Percentiles rank a stretch among this genome's conserved stretches.
phyloP scores from a whole-genome alignment of 371 early-diverging fungal species.

The Circinella umbellata region DNA sequence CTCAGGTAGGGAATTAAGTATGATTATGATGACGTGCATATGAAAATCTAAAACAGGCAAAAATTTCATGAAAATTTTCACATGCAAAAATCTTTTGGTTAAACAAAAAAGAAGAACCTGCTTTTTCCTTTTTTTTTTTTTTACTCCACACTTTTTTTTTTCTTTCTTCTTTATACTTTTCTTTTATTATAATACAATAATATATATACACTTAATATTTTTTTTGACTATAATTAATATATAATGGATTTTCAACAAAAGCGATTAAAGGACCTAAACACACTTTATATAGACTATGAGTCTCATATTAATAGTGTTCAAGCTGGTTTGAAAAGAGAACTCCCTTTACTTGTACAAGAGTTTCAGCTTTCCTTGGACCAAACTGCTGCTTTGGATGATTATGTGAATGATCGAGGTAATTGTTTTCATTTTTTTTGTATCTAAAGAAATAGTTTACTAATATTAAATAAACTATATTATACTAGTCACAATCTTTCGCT shows the following conservation, averaged over 20 bases:
- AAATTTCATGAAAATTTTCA: no score
- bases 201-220: no score
- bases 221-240: not conserved
- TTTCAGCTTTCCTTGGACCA: constrained; percentile 30
- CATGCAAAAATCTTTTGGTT: no score
- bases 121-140: not conserved
- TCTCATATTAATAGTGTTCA: constrained; percentile 39
- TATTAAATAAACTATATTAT: not conserved
- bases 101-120: not conserved
- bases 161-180: no score
- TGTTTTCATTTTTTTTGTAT: not conserved
- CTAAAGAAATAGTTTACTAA: not conserved
- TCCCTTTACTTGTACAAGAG: constrained; percentile 44
- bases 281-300: constrained; percentile 29
- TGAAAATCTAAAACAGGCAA: no score
- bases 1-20: no score
- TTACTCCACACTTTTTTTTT: constrained; percentile 1
- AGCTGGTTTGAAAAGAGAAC: constrained; percentile 38
- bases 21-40: no score
- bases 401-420: constrained; percentile 42
- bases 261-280: constrained; percentile 25
- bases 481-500: constrained; percentile 49
- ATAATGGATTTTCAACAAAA: constrained; percentile 28
- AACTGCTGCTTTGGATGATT: constrained; percentile 33
- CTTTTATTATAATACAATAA: no score